Conservation (phyloP, 2,329 filamentous ascomycete genomes). For the Nigrospora osmanthi region DNA sequence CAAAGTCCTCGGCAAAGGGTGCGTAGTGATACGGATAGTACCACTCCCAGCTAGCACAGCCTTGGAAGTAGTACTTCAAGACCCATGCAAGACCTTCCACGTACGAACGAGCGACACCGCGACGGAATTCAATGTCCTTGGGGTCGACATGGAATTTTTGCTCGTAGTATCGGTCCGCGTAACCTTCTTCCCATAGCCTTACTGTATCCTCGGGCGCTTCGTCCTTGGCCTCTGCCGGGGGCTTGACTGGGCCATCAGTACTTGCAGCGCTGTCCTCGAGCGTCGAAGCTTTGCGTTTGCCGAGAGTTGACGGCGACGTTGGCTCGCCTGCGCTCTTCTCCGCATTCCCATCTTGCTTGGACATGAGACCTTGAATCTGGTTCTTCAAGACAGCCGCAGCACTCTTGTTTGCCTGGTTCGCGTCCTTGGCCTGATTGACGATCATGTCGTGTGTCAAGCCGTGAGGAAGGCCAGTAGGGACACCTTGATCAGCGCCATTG, state of each 20-base stretch:
- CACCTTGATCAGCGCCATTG: conserved; percentile 15
- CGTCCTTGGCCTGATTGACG: conserved; percentile 56
- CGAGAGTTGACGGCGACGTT: conserved; percentile 42
- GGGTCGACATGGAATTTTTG: conserved; percentile 88
- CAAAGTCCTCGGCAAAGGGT: conserved; percentile 93
- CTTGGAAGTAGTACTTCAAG: conserved; percentile 93
- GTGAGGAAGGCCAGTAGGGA: conserved; percentile 43
- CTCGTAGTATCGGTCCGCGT: conserved; percentile 92
- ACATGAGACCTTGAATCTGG: conserved; percentile 51
- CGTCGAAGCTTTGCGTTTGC: conserved; percentile 71
- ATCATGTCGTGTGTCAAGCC: conserved; percentile 81
- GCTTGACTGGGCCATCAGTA: conserved; percentile 48
- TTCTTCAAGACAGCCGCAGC: conserved; percentile 84
- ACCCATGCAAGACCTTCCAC: conserved; percentile 95
- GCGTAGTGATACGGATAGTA: conserved; percentile 99
- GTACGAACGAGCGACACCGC: conserved; percentile 83
- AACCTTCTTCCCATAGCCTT: conserved; percentile 89
- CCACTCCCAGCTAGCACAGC: conserved; percentile 98
- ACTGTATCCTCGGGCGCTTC: conserved; percentile 72
- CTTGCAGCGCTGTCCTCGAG: conserved; percentile 53
- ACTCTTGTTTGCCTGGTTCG: conserved; percentile 85
- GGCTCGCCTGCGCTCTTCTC: conserved; percentile 17
- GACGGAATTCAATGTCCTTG: conserved; percentile 76
- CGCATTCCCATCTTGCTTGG: conserved; percentile 10
- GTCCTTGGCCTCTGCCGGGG: conserved; percentile 40